Evolutionary conservation across 768 basidiomycete species (phyloP), one percentile per base, ranked within the genome.

Genomic region (Panaeolus cyanescens): DNA sequence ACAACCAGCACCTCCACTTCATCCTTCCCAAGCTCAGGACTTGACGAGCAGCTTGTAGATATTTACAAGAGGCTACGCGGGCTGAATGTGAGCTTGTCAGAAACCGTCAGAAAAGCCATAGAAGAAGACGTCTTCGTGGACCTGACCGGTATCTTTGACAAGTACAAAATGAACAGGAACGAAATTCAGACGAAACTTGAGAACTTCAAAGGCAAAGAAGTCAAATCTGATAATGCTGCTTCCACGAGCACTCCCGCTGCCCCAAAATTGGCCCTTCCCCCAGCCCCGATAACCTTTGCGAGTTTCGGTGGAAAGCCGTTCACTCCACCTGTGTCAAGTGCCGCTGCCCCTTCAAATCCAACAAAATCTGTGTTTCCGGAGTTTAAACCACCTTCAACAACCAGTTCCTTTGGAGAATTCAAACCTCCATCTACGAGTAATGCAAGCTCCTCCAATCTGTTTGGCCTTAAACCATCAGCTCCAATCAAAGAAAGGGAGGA

Each of bases 71-170:
- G 85, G 25, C 80, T 93, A n/a, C 86, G 91, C 33, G 91, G 90
- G 13, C 79, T 93, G 39, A 93, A 93, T 67, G 73, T 82, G 32
- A 90, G 89, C 2, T 77, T 92, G 62, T 70, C 89, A 22, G 75
- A 81, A n/a, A 80, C 83, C 13, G 70, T 91, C 58, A 77, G 83
- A 31, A 81, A 83, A 61, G 82, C 84, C 20, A 77, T 90, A 20
- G 84, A 89, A 54, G 75, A 81, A 15, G 90, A 93, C 72, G 88
- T 91, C 2, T 92, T 92, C 70, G 70, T 74, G n/a, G 88, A 93
- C 62, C 69, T 91, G 10, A 74, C 81, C n/a, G 70, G 75, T 31
- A 60, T 88, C 5, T 65, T 89, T 8, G 83, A 86, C 61, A 79
- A 79, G 40, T 93, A 93, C 73, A 86, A 80, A 67, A 75, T 74